phyloP scores from a whole-genome alignment of 1,139 yeast species.

The Pichia cactophila region DNA sequence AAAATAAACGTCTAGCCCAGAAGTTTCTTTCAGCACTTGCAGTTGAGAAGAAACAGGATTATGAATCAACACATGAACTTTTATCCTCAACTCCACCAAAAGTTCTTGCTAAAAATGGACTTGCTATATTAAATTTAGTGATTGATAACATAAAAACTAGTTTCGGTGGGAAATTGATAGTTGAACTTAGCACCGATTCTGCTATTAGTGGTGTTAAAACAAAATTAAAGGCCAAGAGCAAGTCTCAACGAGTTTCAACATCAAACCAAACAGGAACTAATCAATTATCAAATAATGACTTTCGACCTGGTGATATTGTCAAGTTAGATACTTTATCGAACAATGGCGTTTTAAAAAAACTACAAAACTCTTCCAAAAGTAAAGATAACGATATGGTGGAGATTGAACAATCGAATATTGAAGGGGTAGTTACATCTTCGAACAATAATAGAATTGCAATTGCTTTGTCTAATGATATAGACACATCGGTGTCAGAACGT shows the following conservation, averaged over 20 bases:
- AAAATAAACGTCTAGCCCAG: slow-evolving; percentile 30
- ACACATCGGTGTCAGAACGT: slow-evolving; percentile 22
- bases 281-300: slow-evolving; percentile 26
- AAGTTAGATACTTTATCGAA: slow-evolving; percentile 32
- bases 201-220: slow-evolving; percentile 13
- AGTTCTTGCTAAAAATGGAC: slow-evolving; percentile 58
- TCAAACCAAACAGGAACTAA: slow-evolving; percentile 44
- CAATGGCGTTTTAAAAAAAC: slow-evolving; percentile 16
- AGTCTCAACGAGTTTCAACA: slow-evolving; percentile 19
- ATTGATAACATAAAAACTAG: slow-evolving; percentile 64
- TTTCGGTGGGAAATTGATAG: slow-evolving; percentile 65
- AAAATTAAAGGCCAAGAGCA: background rate
- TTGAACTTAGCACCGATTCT: slow-evolving; percentile 60
- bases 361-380: slow-evolving; percentile 26
- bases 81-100: slow-evolving; percentile 52
- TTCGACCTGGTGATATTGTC: slow-evolving; percentile 76
- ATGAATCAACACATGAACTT: slow-evolving; percentile 43
- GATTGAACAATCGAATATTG: slow-evolving; percentile 32
- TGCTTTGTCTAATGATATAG: slow-evolving; percentile 43
- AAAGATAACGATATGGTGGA: slow-evolving; percentile 24
- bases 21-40: slow-evolving; percentile 45
- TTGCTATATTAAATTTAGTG: slow-evolving; percentile 63
- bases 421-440: slow-evolving; percentile 56
- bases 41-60: slow-evolving; percentile 54
- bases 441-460: slow-evolving; percentile 40